Percentiles rank a stretch among this genome's conserved stretches.
Conservation (phyloP, 2,329 filamentous ascomycete species). For the Diplocarpon mali region DNA sequence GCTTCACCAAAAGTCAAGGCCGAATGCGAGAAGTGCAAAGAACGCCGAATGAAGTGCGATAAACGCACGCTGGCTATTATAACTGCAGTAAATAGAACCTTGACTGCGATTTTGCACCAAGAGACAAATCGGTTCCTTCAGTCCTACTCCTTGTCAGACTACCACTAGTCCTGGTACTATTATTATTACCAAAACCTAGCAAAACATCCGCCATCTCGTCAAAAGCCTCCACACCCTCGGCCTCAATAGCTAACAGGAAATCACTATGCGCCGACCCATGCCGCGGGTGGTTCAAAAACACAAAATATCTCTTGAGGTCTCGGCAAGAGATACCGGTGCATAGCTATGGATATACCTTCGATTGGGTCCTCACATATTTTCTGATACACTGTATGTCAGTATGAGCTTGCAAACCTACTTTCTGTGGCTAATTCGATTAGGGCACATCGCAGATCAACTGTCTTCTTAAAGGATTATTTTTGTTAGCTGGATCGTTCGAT, state of each 20-base stretch:
- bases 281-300: neutral
- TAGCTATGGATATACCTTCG: neutral
- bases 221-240: neutral
- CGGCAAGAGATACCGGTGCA: too few species aligned
- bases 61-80: conserved; percentile 27
- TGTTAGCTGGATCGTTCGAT: conserved; percentile 39
- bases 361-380: conserved; percentile 39
- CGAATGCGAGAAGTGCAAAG: conserved; percentile 52
- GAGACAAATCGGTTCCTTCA: conserved; percentile 38
- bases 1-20: conserved; percentile 56
- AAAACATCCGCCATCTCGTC: neutral
- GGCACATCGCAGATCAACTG: conserved; percentile 27
- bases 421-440: neutral
- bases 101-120: conserved; percentile 48
- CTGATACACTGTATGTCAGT: conserved; percentile 46
- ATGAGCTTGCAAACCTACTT: conserved; percentile 4
- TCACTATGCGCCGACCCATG: neutral
- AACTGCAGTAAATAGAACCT: conserved; percentile 55
- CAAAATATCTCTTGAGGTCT: too few species aligned
- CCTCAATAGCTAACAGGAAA: neutral
- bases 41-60: conserved; percentile 52
- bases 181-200: neutral
- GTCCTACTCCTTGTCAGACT: neutral
- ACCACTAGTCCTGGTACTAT: conserved; percentile 5
- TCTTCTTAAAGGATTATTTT: conserved; percentile 32